Base-by-base conservation (phyloP, 2,329 filamentous ascomycete species). In the Neurospora sp. region DNA sequence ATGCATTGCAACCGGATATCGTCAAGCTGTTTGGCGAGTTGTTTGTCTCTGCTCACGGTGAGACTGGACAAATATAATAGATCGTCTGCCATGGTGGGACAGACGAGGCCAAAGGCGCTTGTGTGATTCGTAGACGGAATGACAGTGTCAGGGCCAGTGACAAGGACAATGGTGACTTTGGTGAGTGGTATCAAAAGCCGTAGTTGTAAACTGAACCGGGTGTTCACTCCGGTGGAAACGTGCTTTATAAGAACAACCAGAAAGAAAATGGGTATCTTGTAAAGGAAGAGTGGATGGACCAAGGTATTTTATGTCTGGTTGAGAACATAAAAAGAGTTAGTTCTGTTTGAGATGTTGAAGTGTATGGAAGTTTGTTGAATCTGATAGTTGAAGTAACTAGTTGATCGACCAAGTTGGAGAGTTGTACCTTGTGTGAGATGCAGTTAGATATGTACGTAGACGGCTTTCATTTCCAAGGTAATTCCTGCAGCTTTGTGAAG, bases 1-100 rank as follows among this genome's bases (percentile, higher is more conserved):
- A 76, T 74, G 75, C 85, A 87, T n/a, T 77, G 75, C 19, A 75
- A 74, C 71, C 80, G 83, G 71, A 86, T 80, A 4, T 76, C 77
- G 39, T 81, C 77, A 23, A 85, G 78, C 69, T 84, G 81, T 17
- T 80, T 76, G 46, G 78, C 77, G 71, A 83, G 84, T 58, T 79
- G 76, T 38, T 73, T 70, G 36, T 73, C 71, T 68, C 68, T 73
- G 62, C 68, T 69, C 38, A 71, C 70, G 38, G 72, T 69, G 28
- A 74, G 72, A 72, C 42, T 74, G 72, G 28, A 74, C 71, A 68
- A 73, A 71, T 38, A 76, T 70, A 42, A 62, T 10, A 36, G 28
- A 62, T 62, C 52, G 23, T 77, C 76, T 15, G 74, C 70, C 72
- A 78, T 76, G 43, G 28, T 67, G 58, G 19, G 52, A 62, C 62